phyloP scores from a whole-genome alignment of 345 rosid genomes.

The Gossypium turneri region DNA sequence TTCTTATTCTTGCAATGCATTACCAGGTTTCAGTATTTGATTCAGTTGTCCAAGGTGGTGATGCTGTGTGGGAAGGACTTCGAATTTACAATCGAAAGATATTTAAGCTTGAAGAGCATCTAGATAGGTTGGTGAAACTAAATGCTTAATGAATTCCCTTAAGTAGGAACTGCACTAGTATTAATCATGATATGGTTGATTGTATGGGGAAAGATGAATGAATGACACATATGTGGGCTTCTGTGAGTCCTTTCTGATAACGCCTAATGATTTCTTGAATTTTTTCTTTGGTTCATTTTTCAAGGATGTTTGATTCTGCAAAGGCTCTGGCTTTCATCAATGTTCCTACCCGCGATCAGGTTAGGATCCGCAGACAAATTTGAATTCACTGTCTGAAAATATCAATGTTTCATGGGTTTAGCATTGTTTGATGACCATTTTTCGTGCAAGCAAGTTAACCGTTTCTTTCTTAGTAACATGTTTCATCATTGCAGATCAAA shows the following conservation, averaged over 20 bases:
- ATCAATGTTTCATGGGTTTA: background rate
- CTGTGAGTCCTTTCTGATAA: background rate
- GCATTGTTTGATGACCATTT: background rate
- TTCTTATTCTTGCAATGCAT: slow-evolving; percentile 19
- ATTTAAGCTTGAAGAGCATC: slow-evolving; percentile 85
- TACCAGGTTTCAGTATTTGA: slow-evolving; percentile 84
- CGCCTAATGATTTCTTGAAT: background rate
- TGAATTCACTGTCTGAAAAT: background rate
- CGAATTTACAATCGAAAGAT: slow-evolving; percentile 62
- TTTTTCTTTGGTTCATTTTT: slow-evolving; percentile 17
- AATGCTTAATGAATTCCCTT: background rate
- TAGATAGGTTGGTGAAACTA: slow-evolving; percentile 53
- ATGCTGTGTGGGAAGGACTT: slow-evolving; percentile 95
- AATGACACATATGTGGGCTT: background rate
- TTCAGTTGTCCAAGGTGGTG: slow-evolving; percentile 92
- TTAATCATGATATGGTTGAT: background rate
- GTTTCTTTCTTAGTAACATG: slow-evolving; percentile 11
- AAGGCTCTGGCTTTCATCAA: slow-evolving; percentile 79
- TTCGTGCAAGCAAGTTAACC: slow-evolving; percentile 1
- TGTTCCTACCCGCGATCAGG: slow-evolving; percentile 76
- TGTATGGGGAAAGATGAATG: background rate
- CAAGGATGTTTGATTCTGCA: slow-evolving; percentile 82
- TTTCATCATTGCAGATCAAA: slow-evolving; percentile 48
- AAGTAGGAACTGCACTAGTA: background rate
- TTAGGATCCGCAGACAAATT: slow-evolving; percentile 23